A percentile compares a stretch with the other conserved stretches of the same genome.
phyloP scores from a whole-genome alignment of 2,329 filamentous ascomycete genomes.

The Microsporum ferrugineum region DNA sequence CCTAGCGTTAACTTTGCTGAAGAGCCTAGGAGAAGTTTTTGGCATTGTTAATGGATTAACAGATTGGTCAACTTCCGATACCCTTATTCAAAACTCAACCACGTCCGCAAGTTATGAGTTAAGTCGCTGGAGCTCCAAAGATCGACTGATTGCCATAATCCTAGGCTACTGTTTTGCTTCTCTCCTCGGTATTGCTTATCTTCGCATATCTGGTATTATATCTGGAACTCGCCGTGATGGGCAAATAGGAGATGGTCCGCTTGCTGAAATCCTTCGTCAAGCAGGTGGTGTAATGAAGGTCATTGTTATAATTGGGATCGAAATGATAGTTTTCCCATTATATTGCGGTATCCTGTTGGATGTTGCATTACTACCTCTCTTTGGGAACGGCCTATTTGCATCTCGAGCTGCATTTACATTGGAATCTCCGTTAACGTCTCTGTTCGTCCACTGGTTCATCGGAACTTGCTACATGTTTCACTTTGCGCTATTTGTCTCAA shows the following conservation, averaged over 20 bases:
- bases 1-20: slow-evolving; percentile 16
- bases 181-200: slow-evolving; percentile 62
- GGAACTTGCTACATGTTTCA: slow-evolving; percentile 99
- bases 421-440: slow-evolving; percentile 71
- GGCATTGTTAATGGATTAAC: slow-evolving; percentile 18
- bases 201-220: slow-evolving; percentile 61
- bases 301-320: slow-evolving; percentile 94
- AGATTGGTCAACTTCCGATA: slow-evolving; percentile 20
- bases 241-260: slow-evolving; percentile 54
- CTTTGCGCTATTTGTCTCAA: slow-evolving; percentile 94
- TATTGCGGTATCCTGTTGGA: slow-evolving; percentile 92
- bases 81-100: slow-evolving; percentile 13
- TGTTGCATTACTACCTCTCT: slow-evolving; percentile 75
- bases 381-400: slow-evolving; percentile 65
- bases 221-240: slow-evolving; percentile 42
- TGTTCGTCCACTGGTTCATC: slow-evolving; percentile 98
- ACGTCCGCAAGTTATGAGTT: slow-evolving; percentile 45
- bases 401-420: slow-evolving; percentile 69
- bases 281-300: slow-evolving; percentile 96
- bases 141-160: slow-evolving; percentile 60
- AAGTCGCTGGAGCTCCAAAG: slow-evolving; percentile 58
- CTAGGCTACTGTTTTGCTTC: slow-evolving; percentile 72
- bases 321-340: slow-evolving; percentile 94
- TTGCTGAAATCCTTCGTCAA: slow-evolving; percentile 73
- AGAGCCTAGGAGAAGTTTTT: slow-evolving; percentile 7